These are phyloP conservation scores for Aspergillus sp. DNA, from an alignment of 2,329 filamentous ascomycete genomes.

Conservation along the genomic window DNA sequence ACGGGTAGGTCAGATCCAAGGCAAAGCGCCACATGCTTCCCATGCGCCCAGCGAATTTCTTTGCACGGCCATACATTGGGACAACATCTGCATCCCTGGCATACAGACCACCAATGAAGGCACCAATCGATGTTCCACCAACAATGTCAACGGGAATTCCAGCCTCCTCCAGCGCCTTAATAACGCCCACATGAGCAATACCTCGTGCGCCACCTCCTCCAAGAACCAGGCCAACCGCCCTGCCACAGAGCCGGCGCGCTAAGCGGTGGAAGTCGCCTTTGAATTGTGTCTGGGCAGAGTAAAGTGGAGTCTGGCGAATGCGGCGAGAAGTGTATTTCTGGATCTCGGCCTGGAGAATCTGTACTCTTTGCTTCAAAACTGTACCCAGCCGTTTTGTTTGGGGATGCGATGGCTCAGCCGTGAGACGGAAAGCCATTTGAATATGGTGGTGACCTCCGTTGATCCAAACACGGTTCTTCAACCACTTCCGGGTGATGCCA, in stretches of 20 bases:
- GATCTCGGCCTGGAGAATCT: constrained; percentile 93
- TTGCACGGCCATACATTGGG: constrained; percentile 92
- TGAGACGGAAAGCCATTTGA: constrained; percentile 84
- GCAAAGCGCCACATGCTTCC: constrained; percentile 99
- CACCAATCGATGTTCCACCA: constrained; percentile 92
- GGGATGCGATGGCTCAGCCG: constrained; percentile 72
- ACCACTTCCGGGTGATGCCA: constrained; percentile 83
- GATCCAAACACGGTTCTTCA: constrained; percentile 93
- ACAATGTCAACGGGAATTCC: constrained; percentile 95
- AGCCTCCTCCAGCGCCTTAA: constrained; percentile 90
- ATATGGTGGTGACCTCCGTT: constrained; percentile 97
- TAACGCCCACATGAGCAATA: constrained; percentile 90
- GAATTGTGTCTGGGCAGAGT: constrained; percentile 86
- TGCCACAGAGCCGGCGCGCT: constrained; percentile 84
- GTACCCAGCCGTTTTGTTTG: constrained; percentile 77
- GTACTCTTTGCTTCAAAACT: constrained; percentile 86
- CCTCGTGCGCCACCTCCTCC: constrained; percentile 91
- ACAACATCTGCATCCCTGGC: constrained; percentile 95
- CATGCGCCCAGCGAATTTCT: constrained; percentile 99
- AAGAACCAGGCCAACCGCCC: constrained; percentile 89
- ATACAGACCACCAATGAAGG: constrained; percentile 93
- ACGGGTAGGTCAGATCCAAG: constrained; percentile 91
- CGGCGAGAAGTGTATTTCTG: constrained; percentile 97
- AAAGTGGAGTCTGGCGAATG: constrained; percentile 83
- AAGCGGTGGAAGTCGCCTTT: constrained; percentile 97